Evolutionary conservation across 768 basidiomycete genomes (phyloP).

Genomic region (Auriscalpium vulgare): DNA sequence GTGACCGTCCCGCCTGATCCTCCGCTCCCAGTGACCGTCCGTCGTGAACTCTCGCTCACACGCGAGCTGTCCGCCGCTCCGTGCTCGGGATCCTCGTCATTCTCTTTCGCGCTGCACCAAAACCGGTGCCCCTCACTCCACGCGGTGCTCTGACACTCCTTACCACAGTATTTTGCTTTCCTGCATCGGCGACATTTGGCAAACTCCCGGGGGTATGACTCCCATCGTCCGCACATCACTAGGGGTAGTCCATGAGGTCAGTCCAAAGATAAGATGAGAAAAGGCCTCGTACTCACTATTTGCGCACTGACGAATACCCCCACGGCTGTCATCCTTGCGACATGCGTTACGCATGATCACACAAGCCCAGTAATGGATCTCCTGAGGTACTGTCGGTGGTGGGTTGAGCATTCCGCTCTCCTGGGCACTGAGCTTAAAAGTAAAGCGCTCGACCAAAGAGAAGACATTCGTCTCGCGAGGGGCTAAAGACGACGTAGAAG

Average conservation of each 20-base stretch:
- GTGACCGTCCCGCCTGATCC: constrained; percentile 1
- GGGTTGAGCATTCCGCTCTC: constrained; percentile 67
- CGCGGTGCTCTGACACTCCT: constrained; percentile 92
- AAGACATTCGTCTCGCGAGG: constrained; percentile 82
- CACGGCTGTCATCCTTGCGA: constrained; percentile 87
- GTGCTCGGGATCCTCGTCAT: constrained; percentile 32
- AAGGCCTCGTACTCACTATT: constrained; percentile 53
- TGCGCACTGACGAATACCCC: constrained; percentile 95
- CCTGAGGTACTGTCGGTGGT: constrained; percentile 65
- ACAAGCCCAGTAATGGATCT: constrained; percentile 98
- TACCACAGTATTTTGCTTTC: constrained; percentile 98
- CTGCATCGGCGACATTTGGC: constrained; percentile 93
- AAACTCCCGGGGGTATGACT: constrained; percentile 86
- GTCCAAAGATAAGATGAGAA: background rate
- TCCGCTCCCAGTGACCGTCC: background rate
- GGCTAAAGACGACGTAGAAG: constrained; percentile 14
- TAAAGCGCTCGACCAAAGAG: constrained; percentile 92
- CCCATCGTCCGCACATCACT: constrained; percentile 97
- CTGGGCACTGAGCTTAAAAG: constrained; percentile 82
- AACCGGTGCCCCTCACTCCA: constrained; percentile 97
- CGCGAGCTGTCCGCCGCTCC: background rate
- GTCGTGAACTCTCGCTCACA: background rate
- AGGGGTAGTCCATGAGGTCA: constrained; percentile 4
- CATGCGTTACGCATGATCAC: constrained; percentile 99
- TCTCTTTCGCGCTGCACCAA: constrained; percentile 74